Base-by-base conservation (phyloP, 441 rosid species). In the Adansonia grandidieri region DNA sequence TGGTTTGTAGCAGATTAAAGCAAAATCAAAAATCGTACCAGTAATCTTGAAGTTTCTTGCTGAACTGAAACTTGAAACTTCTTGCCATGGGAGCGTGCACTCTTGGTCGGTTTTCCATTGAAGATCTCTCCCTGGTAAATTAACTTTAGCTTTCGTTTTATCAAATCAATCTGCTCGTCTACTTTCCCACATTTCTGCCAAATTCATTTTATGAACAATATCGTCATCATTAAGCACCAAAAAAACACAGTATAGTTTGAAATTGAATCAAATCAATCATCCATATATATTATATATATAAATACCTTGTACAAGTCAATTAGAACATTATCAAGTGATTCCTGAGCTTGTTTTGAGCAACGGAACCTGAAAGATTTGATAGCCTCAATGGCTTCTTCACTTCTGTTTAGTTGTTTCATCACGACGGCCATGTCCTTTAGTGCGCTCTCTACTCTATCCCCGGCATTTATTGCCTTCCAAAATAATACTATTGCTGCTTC, bases 371-470 rank as follows among this genome's bases (percentile, higher is more conserved):
- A 24, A 24, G 28, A 24, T 76, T 86, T 91, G 80, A 95, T 64
- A 3, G 97, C 98, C 85, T 94, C 97, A 47, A 94, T 90, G 82
- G 98, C 98, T 86, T 95, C 94, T 80, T 89, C 94, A 0, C 88
- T 61, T 73, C 97, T 71, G 65, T 88, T 89, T 1, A 89, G 78
- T 78, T 95, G 95, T 85, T 91, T 91, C 96, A 91, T 89, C 81
- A 91, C 94, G 14, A 93, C 92, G 1, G 94, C 97, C 98, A 95
- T 95, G 89, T 95, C 98, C 67, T 95, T 95, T 2, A 95, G 83
- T 20, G 98, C 97, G 80, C 97, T 95, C 42, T 94, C 97, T 6
- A 95, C 98, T 84, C 93, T 85, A 73, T 93, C 98, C 51, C 97
- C 94, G 1, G 86, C 90, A 50, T 93, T 95, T 67, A 95, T 93